Percentiles rank a stretch among this genome's conserved stretches.
phyloP scores from a whole-genome alignment of 208 protist genomes.

The Acanthamoeba royreba region DNA sequence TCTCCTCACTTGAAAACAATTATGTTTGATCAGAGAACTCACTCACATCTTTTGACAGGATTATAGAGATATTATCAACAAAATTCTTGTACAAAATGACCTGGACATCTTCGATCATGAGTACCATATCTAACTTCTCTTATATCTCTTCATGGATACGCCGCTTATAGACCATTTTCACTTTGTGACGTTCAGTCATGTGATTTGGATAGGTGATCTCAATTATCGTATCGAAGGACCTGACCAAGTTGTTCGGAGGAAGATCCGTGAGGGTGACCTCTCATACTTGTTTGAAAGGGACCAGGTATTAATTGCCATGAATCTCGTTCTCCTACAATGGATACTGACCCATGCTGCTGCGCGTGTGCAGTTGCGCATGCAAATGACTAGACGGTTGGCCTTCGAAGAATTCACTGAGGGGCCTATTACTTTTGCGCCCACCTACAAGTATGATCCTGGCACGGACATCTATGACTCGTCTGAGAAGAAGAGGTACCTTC shows the following conservation, averaged over 20 bases:
- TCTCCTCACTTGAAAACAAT: no score
- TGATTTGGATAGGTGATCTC: slow-evolving; percentile 81
- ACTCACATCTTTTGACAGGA: no score
- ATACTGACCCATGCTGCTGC: no score
- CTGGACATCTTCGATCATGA: slow-evolving; percentile 45
- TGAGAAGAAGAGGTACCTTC: slow-evolving; percentile 41
- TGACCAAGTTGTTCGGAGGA: slow-evolving; percentile 57
- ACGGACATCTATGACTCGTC: slow-evolving; percentile 63
- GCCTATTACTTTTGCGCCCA: slow-evolving; percentile 76
- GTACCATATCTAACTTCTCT: background rate
- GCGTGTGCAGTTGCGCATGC: slow-evolving; percentile 64
- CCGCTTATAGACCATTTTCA: no score
- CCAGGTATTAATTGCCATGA: slow-evolving; percentile 58
- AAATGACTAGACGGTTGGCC: slow-evolving; percentile 52
- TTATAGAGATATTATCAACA: slow-evolving; percentile 64
- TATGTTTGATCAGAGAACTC: no score
- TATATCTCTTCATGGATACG: no score
- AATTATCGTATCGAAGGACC: slow-evolving; percentile 78
- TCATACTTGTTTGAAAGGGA: slow-evolving; percentile 59
- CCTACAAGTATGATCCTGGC: slow-evolving; percentile 83
- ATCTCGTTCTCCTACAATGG: no score
- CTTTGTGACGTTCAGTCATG: no score
- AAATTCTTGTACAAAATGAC: slow-evolving; percentile 59
- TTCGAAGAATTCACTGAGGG: slow-evolving; percentile 78
- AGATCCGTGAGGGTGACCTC: slow-evolving; percentile 61